Percentiles rank a stretch among this genome's conserved stretches.
These are phyloP conservation scores for Cenchrus purpureus DNA, from an alignment of 176 grass and related monocot species.

Conservation along the genomic window DNA sequence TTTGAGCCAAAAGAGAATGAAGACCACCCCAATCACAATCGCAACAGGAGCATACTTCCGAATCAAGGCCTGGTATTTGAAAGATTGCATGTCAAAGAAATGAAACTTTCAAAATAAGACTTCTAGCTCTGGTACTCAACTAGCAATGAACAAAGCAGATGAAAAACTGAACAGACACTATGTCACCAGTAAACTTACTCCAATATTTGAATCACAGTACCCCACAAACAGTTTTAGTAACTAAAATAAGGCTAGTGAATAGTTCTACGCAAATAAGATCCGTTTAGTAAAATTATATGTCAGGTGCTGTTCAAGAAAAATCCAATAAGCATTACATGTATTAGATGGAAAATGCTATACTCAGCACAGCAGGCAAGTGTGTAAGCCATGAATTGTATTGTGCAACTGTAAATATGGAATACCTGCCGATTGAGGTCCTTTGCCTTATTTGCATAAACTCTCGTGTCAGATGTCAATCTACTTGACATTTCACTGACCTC, in stretches of 20 bases:
- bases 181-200: background rate
- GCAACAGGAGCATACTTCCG: conserved; percentile 74
- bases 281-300: background rate
- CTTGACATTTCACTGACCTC: conserved; percentile 97
- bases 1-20: conserved; percentile 74
- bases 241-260: background rate
- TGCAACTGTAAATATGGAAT: conserved; percentile 23
- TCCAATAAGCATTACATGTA: background rate
- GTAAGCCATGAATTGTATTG: background rate
- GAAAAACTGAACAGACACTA: background rate
- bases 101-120: background rate
- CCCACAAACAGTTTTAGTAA: background rate
- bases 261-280: background rate
- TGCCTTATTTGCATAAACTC: conserved; percentile 91
- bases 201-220: background rate
- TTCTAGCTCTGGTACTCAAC: background rate
- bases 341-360: background rate
- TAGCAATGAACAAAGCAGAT: background rate
- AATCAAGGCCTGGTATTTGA: conserved; percentile 63
- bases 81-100: background rate
- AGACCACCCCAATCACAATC: conserved; percentile 73
- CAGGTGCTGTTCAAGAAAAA: conserved; percentile 1
- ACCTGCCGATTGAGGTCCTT: conserved; percentile 97
- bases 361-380: background rate
- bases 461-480: conserved; percentile 84